Evolutionary conservation across 1,284 basidiomycete genomes (phyloP), one percentile per base, ranked within the genome.

Genomic region (Fomitiporia mediterranea): DNA sequence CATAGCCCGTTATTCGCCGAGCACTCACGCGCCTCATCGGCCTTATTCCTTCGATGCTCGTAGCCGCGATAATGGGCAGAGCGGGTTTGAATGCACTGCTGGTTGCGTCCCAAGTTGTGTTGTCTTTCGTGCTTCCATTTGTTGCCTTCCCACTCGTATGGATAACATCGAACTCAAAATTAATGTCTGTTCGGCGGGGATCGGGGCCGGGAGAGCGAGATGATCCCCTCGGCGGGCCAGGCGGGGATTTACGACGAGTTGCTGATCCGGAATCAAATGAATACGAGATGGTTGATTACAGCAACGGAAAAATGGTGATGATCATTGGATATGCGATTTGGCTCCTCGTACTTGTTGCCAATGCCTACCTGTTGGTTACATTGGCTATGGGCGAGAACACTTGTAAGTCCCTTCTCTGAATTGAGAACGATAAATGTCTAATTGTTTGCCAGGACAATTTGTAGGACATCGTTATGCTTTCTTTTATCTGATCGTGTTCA

Each of bases 51-150:
- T 86, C 91, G 9, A 80, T 94, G 66, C 75, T 81, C 2, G 88
- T 98, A 35, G 91, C 94, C 0, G 73, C 84, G 9, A 78, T 84
- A 0, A 75, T 90, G 5, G 96, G 96, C 0, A 74, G 82, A 48
- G 63, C 70, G 2, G 96, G 95, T 1, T 79, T 98, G 59, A 84
- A 91, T 67, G 72, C 80, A 1, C 80, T 98, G 54, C 81, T 98
- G 13, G 88, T 98, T 44, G 86, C 82, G 0, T 92, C 86, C 11
- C 96, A 98, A 71, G 94, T 96, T 53, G 80, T 87, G 6, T 78
- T 98, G 21, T 89, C 87, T 35, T 82, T 98, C 65, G 84, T 94
- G 3, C 80, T 98, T 15, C 95, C 95, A 0, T 96, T 94, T 68
- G 81, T 94, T 67, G 80, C 85, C 13, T 78, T 92, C 63, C 92